Evolutionary conservation across 495 filamentous ascomycete species (phyloP), one percentile per base, ranked within the genome.

Genomic region (Trichocladium uniseriatum): DNA sequence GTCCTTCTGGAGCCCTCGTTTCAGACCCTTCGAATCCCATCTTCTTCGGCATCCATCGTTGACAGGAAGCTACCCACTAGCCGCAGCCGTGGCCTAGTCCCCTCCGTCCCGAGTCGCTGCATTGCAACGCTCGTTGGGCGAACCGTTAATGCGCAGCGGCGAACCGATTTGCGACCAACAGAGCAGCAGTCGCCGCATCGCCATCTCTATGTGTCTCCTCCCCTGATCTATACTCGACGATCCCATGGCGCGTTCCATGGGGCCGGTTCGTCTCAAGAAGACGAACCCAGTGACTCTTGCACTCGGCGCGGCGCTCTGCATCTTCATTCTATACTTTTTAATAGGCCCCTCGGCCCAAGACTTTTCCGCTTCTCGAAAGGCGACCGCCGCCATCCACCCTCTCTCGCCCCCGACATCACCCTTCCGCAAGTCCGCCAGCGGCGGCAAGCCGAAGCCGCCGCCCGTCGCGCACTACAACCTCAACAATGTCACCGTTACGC

Each of bases 381-480:
- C 78, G 57, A 68, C 75, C 55, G 81, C 83, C 24, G 86, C 84
- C 38, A 72, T 80, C 44, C 79, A 87, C 61, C 80, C 79, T 50
- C 77, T 90, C 57, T 92, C 86, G 13, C 89, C 88, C 45, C 89
- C 89, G 5, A 86, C 82, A 15, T 81, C 86, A 39, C 84, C 88
- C n/a, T 90, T 89, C 67, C 70, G 79, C 56, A 89, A 91, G 67
- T 67, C 74, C 44, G 74, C 78, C 34, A 60, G 76, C 32, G 78
- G 80, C 51, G 79, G 79, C 35, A 68, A 74, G 49, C 52, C 68
- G 38, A 70, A 77, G 29, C 80, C 88, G 13, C 89, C 91, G 16
- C 91, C 91, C n/a, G 89, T 98, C 20, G 79, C 86, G 13, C 92
- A 87, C 66, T 98, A 96, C 73, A 78, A 94, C 59, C 80, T 98